Evolutionary conservation across 179 eudicot species (phyloP).

Genomic region (Gypsophila paniculata): DNA sequence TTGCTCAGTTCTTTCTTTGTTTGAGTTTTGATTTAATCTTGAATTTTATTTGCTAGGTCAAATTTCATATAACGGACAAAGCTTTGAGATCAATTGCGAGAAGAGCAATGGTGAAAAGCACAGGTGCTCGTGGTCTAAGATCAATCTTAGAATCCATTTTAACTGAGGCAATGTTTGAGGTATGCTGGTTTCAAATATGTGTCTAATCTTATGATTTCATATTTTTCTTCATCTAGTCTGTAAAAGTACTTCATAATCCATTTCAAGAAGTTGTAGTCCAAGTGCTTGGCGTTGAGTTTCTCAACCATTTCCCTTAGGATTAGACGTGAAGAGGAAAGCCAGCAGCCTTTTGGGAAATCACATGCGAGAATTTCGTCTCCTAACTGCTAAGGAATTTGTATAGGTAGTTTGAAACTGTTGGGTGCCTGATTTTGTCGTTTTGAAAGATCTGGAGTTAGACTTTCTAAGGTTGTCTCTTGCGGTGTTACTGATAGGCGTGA

Average conservation of each 20-base stretch:
- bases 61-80: conserved; percentile 69
- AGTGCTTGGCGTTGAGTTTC: not conserved
- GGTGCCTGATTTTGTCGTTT: not conserved
- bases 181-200: conserved; percentile 20
- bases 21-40: not conserved
- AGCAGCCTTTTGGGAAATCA: not conserved
- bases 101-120: conserved; percentile 77
- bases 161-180: conserved; percentile 95
- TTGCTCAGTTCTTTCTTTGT: not conserved
- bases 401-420: not conserved
- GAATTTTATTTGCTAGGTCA: conserved; percentile 41
- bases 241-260: not conserved
- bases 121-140: conserved; percentile 92
- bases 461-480: not conserved
- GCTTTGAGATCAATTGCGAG: conserved; percentile 70
- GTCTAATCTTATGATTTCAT: not conserved
- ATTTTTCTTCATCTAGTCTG: not conserved
- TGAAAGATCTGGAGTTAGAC: not conserved
- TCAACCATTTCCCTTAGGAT: no score
- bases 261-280: not conserved
- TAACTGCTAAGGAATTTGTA: not conserved
- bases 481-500: no score
- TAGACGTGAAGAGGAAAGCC: not conserved
- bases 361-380: not conserved
- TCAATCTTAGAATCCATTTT: conserved; percentile 72